phyloP scores from a whole-genome alignment of 129 eudicot genomes.

The Daucus carota region DNA sequence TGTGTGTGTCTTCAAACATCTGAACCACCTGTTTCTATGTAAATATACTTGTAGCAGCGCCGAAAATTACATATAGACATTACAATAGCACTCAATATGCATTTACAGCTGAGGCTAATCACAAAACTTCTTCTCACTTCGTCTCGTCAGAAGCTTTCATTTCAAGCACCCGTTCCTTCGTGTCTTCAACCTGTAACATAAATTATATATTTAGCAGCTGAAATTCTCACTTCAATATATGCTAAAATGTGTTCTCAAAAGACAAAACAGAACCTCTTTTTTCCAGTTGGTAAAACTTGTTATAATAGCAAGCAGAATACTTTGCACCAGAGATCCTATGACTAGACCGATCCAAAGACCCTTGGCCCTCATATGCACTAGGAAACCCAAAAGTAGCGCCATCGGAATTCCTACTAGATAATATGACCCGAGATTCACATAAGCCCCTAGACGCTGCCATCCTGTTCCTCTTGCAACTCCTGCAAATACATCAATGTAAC shows the following conservation, averaged over 20 bases:
- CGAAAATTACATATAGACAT: neutral
- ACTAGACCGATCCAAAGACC: conserved; percentile 39
- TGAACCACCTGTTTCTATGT: neutral
- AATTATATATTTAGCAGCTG: neutral
- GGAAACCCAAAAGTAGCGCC: conserved; percentile 28
- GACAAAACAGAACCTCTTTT: conserved; percentile 37
- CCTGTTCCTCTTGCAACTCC: conserved; percentile 39
- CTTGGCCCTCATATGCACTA: conserved; percentile 22
- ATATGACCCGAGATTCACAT: conserved; percentile 33
- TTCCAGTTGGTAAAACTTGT: conserved; percentile 33
- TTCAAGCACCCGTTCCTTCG: conserved; percentile 3
- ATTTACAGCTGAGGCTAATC: neutral
- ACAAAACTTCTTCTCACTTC: conserved; percentile 1
- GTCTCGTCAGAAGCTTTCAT: neutral
- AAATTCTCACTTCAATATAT: neutral
- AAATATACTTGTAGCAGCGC: neutral
- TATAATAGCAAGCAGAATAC: conserved; percentile 16
- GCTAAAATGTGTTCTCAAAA: neutral
- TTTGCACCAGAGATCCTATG: conserved; percentile 25
- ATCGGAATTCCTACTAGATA: conserved; percentile 34
- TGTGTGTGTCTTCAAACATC: neutral
- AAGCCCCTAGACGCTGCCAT: conserved; percentile 44
- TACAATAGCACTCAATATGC: neutral
- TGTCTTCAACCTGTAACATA: conserved; percentile 1
- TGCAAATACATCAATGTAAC: neutral